Evolutionary conservation across 148 eudicot genomes (phyloP).

Genomic region (Beta vulgaris): DNA sequence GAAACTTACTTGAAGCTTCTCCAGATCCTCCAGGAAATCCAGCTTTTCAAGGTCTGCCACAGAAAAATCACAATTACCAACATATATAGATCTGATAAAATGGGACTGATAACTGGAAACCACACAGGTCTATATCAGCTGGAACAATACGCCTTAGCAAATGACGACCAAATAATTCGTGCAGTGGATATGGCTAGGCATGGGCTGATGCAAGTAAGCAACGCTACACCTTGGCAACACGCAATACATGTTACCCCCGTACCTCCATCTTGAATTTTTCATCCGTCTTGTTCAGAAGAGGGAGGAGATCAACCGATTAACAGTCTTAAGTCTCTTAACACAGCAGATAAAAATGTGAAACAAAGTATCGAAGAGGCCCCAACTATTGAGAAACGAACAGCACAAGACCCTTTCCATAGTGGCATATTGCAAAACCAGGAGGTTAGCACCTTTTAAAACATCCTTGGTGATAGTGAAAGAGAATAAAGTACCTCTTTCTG

Average conservation of each 20-base stretch:
- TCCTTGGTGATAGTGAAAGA: background rate
- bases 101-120: background rate
- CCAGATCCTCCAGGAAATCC: constrained; percentile 26
- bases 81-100: background rate
- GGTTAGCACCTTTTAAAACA: background rate
- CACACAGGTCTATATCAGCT: background rate
- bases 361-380: background rate
- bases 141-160: background rate
- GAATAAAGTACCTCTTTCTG: constrained; percentile 27
- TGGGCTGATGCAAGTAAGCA: background rate
- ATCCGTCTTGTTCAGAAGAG: no score
- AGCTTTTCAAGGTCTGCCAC: constrained; percentile 31
- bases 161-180: no score
- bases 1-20: constrained; percentile 28
- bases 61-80: constrained; percentile 15
- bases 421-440: background rate
- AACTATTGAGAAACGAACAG: background rate
- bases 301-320: no score
- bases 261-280: no score
- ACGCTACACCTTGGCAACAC: no score
- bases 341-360: background rate
- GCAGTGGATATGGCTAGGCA: no score
- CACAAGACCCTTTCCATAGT: background rate
- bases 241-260: no score
- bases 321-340: background rate